phyloP scores from a whole-genome alignment of 352 stramenopile genomes.

The Globisporangium cylindrosporum region DNA sequence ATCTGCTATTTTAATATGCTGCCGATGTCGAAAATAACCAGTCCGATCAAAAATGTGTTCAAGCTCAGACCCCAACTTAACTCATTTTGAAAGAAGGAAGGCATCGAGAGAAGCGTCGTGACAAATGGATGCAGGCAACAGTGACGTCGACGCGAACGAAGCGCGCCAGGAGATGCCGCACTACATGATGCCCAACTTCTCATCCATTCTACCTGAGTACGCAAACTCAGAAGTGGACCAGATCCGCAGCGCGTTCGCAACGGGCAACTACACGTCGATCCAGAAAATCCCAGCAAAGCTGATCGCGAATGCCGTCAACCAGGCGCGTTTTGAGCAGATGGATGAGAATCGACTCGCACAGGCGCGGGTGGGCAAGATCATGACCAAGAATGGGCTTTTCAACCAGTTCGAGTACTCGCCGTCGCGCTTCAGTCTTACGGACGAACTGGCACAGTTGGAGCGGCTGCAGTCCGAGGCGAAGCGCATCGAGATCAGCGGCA shows the following conservation, averaged over 20 bases:
- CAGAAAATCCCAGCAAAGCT: constrained; percentile 60
- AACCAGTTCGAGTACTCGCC: constrained; percentile 77
- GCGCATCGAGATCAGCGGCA: constrained; percentile 62
- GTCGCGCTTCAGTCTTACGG: constrained; percentile 59
- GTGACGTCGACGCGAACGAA: constrained; percentile 8
- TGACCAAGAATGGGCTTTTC: constrained; percentile 71
- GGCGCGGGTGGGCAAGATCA: constrained; percentile 36
- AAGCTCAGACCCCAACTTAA: neutral
- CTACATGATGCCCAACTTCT: constrained; percentile 85
- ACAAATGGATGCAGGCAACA: constrained; percentile 16
- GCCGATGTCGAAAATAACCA: neutral
- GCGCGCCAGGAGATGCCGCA: constrained; percentile 31
- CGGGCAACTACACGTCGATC: constrained; percentile 65
- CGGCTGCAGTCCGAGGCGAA: constrained; percentile 65
- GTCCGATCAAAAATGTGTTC: neutral
- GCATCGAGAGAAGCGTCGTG: neutral
- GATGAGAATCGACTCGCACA: constrained; percentile 65
- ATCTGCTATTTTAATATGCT: constrained; percentile 4
- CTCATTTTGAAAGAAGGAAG: neutral
- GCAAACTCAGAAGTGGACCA: constrained; percentile 72
- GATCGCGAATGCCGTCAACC: constrained; percentile 55
- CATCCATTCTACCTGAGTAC: constrained; percentile 77
- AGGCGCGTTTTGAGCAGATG: constrained; percentile 71
- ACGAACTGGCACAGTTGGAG: constrained; percentile 67
- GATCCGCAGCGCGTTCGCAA: constrained; percentile 71